A percentile compares a stretch with the other conserved stretches of the same genome.
Evolutionary conservation across 345 rosid genomes (phyloP).

Genomic region (Psidium friedrichsthalianum): DNA sequence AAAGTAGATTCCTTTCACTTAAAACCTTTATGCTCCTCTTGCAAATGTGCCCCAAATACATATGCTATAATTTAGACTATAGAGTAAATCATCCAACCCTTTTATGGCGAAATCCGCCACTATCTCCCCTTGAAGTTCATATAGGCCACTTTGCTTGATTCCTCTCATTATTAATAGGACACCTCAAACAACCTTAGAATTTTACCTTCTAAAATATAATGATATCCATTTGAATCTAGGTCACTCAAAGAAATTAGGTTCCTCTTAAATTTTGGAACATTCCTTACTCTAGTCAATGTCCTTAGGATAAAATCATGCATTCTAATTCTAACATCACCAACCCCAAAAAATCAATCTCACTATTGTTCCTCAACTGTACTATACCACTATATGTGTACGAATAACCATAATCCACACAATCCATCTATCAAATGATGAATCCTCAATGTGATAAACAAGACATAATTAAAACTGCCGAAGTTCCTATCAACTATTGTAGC

Average conservation of each 20-base stretch:
- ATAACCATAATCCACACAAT: background rate
- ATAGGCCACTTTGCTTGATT: background rate
- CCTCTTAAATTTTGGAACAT: background rate
- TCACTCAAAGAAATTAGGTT: background rate
- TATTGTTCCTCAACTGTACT: background rate
- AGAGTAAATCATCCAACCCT: background rate
- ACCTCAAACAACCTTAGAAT: background rate
- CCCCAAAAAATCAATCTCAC: background rate
- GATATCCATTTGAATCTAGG: background rate
- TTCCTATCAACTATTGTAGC: background rate
- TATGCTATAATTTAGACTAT: background rate
- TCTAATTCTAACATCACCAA: background rate
- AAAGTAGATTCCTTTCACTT: background rate
- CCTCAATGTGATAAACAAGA: background rate
- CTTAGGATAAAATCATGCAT: background rate
- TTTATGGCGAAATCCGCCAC: accelerated
- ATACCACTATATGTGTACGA: background rate
- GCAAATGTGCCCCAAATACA: background rate
- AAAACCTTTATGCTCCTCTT: background rate
- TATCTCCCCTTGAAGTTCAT: background rate
- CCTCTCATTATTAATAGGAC: background rate
- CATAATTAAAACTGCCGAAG: background rate
- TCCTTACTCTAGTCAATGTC: background rate
- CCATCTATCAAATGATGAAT: background rate
- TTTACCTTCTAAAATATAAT: background rate